These are phyloP conservation scores for Kluyveromyces starmeri DNA, from an alignment of 805 yeast genomes.

Conservation along the genomic window DNA sequence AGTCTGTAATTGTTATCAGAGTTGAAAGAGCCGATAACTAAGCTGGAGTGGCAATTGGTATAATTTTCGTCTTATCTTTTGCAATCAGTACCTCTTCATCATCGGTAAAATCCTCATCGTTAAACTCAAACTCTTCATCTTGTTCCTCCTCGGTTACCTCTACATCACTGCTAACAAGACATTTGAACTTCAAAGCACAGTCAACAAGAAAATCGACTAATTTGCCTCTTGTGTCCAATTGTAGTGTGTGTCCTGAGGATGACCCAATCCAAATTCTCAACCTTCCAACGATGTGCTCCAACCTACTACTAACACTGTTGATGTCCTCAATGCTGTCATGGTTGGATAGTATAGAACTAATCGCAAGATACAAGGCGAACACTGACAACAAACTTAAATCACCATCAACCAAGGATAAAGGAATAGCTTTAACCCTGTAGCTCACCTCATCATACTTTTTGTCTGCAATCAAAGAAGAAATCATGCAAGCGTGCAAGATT, in stretches of 20 bases:
- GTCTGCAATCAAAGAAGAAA: constrained; percentile 20
- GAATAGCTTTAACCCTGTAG: constrained; percentile 19
- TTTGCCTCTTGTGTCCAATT: constrained; percentile 24
- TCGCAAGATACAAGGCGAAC: background rate
- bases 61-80: no score
- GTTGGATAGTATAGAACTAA: background rate
- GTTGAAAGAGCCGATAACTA: no score
- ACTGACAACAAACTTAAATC: constrained; percentile 12
- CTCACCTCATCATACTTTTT: constrained; percentile 17
- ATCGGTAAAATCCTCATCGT: constrained; percentile 15
- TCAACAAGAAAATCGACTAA: constrained; percentile 25
- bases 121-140: constrained; percentile 6
- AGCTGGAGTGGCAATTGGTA: no score
- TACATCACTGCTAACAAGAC: background rate
- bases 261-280: constrained; percentile 32
- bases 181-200: constrained; percentile 10
- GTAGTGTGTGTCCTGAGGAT: constrained; percentile 20
- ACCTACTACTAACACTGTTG: constrained; percentile 9
- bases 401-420: constrained; percentile 7
- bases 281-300: constrained; percentile 26
- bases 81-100: no score
- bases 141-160: constrained; percentile 6
- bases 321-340: constrained; percentile 2
- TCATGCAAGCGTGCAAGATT: constrained; percentile 16
- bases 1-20: no score